Evolutionary conservation across 768 basidiomycete species (phyloP).

Genomic region (Leccinellum rugosiceps): DNA sequence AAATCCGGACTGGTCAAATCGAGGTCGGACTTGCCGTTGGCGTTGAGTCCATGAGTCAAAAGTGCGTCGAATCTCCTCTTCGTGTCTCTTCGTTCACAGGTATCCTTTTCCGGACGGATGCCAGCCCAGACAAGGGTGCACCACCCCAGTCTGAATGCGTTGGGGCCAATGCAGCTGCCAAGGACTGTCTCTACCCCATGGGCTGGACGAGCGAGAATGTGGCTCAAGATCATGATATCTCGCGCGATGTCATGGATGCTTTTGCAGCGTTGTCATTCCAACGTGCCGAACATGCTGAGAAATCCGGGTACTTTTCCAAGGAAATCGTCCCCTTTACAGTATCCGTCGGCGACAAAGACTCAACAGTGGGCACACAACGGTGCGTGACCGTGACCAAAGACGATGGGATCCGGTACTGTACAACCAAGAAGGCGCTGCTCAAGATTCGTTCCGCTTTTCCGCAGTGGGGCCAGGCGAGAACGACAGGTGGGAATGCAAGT

Average conservation of each 20-base stretch:
- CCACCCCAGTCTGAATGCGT: slow-evolving; percentile 62
- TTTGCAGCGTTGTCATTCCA: slow-evolving; percentile 76
- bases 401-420: slow-evolving; percentile 75
- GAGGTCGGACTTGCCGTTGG: slow-evolving; percentile 78
- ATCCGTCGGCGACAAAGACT: slow-evolving; percentile 57
- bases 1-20: slow-evolving; percentile 74
- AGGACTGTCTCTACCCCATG: slow-evolving; percentile 70
- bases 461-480: slow-evolving; percentile 70
- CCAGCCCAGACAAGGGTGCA: slow-evolving; percentile 62
- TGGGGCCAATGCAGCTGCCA: slow-evolving; percentile 49
- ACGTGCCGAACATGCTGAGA: slow-evolving; percentile 73
- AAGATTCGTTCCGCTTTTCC: slow-evolving; percentile 78
- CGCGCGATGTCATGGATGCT: slow-evolving; percentile 72
- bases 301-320: slow-evolving; percentile 55
- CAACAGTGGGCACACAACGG: slow-evolving; percentile 49
- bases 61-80: slow-evolving; percentile 38
- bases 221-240: slow-evolving; percentile 66
- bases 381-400: slow-evolving; percentile 61
- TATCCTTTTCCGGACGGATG: neutral
- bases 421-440: slow-evolving; percentile 58
- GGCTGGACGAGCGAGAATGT: slow-evolving; percentile 91
- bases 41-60: slow-evolving; percentile 83
- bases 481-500: slow-evolving; percentile 84
- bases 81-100: neutral
- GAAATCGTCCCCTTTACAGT: slow-evolving; percentile 81